Base-by-base conservation (phyloP, 495 filamentous ascomycete genomes). In the Sporormia fimetaria region DNA sequence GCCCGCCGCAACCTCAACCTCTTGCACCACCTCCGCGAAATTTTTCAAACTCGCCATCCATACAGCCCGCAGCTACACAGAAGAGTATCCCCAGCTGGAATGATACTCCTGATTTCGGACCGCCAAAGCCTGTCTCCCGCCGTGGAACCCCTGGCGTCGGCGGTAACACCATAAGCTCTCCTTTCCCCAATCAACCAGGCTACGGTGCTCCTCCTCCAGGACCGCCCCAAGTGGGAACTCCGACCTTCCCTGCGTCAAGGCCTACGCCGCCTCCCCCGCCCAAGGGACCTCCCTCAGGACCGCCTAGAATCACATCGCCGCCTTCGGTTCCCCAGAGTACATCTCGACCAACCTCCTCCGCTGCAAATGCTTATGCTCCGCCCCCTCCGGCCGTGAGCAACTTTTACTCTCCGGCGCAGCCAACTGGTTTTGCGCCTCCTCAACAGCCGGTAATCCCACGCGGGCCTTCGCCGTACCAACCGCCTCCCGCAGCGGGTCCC, bases 401-500 rank as follows among this genome's bases (percentile, higher is more conserved):
- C 22, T 26, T 39, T 35, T 51, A 51, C 25, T 22, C 47, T 2
- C 47, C 47, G n/a, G 33, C 40, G 7, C 47, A 51, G 12, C 58
- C 71, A 37, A 67, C 70, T 44, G 50, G 61, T 36, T 63, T 70
- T 21, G 57, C 67, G 21, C 56, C 59, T 16, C 67, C 70, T 6
- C 33, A 44, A 25, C 42, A 42, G 32, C 67, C 65, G 20, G 67
- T 74, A 5, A 70, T 85, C 37, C 72, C 78, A 21, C 73, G 87
- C 27, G 84, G 83, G 10, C 69, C 83, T 3, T 94, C 87, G 12
- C 87, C 87, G 27, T 95, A 95, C 61, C 87, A 92, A 53, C 73
- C 80, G 31, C 84, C 86, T 37, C 85, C 84, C 5, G 61, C 75
- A 36, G 73, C 70, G n/a, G 67, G 78, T 3, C 77, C 87, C 7